Base-by-base conservation (phyloP, 2,329 filamentous ascomycete genomes). In the Triangularia verruculosa region DNA sequence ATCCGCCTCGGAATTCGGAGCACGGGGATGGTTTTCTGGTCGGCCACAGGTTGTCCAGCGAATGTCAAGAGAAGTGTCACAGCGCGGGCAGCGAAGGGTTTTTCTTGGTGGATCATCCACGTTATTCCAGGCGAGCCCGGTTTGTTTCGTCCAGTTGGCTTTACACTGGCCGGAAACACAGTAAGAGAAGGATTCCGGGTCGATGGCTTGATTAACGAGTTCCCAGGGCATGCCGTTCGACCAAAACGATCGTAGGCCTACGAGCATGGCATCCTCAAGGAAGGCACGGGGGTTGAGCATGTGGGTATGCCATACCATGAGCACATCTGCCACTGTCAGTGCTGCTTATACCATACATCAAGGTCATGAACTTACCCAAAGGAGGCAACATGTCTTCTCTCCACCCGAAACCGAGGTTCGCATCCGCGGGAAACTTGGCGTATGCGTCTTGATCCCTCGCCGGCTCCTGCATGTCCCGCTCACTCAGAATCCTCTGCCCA, bases 251-350 rank as follows among this genome's bases (percentile, higher is more conserved):
- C 80, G 78, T 2, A 80, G 68, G 0, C 84, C 85, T 27, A 79
- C 75, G 7, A 89, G 82, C 61, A 92, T 78, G 70, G 86, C 87
- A 72, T 94, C 91, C 70, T 93, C 89, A 3, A 92, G 82, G 71
- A 88, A 93, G n/a, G 78, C 79, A 47, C 88, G 80, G 0, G 91
- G 91, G 69, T 93, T 93, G 2, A 94, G 83, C 85, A 91, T 89
- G 71, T 91, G 90, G 0, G 89, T 79, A 74, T 94, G 91, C 87
- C 89, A 91, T 0, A 93, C 87, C 88, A 93, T 90, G 20, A 93
- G 75, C 0, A 93, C 85, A 75, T 93, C 51, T 54, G 22, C 15
- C n/a, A 15, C 22, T 20, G 39, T 47, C 13, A 47, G 39, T 17
- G n/a, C n/a, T 20, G 39, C 9, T 47, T 90, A 81, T 74, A 47